These are phyloP conservation scores for Hibiscus trionum DNA, from an alignment of 345 rosid species.

Conservation along the genomic window DNA sequence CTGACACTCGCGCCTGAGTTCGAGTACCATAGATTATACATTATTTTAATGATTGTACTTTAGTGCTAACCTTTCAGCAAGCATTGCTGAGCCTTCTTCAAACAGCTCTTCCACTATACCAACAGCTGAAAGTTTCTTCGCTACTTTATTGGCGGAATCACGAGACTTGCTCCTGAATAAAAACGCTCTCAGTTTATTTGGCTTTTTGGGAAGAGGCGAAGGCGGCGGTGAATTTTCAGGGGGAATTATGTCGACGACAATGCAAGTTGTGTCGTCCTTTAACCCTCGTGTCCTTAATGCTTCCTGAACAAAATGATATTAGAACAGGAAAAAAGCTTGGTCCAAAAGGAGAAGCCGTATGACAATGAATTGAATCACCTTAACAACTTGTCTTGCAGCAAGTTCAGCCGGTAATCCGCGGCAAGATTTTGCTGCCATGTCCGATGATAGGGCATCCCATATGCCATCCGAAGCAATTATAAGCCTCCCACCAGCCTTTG, in stretches of 20 bases:
- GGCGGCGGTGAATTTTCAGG: constrained; percentile 44
- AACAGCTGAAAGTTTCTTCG: constrained; percentile 62
- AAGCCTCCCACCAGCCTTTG: constrained; percentile 82
- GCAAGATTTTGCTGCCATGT: constrained; percentile 62
- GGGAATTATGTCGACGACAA: constrained; percentile 83
- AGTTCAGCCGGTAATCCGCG: constrained; percentile 82
- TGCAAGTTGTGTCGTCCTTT: constrained; percentile 89
- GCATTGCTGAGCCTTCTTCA: constrained; percentile 96
- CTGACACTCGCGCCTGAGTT: neutral
- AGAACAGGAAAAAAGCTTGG: neutral
- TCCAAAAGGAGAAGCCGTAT: neutral
- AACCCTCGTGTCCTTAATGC: constrained; percentile 73
- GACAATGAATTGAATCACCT: constrained; percentile 35
- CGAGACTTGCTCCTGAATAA: constrained; percentile 47
- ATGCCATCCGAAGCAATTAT: constrained; percentile 91
- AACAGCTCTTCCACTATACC: constrained; percentile 86
- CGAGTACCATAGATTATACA: neutral
- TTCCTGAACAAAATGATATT: constrained; percentile 35
- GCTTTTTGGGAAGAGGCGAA: constrained; percentile 42
- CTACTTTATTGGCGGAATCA: constrained; percentile 42
- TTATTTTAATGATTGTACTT: neutral
- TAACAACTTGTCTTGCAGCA: constrained; percentile 87
- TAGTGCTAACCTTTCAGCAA: constrained; percentile 66
- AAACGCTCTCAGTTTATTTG: constrained; percentile 47
- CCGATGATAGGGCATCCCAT: constrained; percentile 85